Conservation (phyloP, 208 protist species). For the Leishmania lainsoni region DNA sequence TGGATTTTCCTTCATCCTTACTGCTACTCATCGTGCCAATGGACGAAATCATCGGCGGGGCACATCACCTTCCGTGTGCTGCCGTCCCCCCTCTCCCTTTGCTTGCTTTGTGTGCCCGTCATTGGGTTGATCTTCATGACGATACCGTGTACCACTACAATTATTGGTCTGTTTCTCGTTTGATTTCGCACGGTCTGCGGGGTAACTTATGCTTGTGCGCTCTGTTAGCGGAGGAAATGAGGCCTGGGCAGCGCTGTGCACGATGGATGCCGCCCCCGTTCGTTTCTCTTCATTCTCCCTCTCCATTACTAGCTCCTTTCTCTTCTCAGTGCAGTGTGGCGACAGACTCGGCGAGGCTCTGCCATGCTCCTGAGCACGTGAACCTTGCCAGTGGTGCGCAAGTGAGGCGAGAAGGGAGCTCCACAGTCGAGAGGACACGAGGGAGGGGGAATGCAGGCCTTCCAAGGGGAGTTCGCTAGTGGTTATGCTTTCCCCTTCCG, state of each 20-base stretch:
- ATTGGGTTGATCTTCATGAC: neutral
- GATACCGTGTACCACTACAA: conserved; percentile 19
- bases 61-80: neutral
- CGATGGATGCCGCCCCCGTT: neutral
- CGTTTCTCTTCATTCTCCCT: neutral
- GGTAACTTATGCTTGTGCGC: neutral
- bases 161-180: neutral
- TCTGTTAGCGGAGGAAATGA: neutral
- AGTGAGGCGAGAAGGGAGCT: neutral
- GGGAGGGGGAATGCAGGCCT: neutral
- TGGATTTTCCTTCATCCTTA: conserved; percentile 14
- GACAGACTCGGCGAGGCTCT: neutral
- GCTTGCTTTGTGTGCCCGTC: neutral
- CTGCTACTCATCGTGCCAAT: neutral
- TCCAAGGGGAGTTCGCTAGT: neutral
- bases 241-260: neutral
- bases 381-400: neutral
- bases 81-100: neutral
- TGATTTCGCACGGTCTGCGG: conserved; percentile 1
- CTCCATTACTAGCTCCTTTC: neutral
- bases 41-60: neutral
- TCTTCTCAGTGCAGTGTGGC: neutral
- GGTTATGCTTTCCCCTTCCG: neutral
- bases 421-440: neutral
- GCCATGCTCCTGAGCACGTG: neutral